A percentile compares a stretch with the other conserved stretches of the same genome.
Evolutionary conservation across 129 eudicot genomes (phyloP).

Genomic region (Apium graveolens): DNA sequence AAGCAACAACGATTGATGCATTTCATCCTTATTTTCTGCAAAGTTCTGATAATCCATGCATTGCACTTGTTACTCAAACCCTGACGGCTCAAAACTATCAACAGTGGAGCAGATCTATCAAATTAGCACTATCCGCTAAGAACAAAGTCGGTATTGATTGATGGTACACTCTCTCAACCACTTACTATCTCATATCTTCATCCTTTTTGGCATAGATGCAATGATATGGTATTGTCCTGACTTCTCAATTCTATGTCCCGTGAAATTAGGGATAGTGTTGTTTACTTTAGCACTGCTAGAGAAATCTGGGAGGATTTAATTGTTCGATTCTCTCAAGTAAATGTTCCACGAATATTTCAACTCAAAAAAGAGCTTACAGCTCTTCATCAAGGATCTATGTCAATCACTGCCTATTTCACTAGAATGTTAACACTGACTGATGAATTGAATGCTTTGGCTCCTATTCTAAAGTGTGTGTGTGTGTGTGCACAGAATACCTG

Average conservation of each 20-base stretch:
- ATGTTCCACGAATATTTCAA: background rate
- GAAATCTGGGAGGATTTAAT: background rate
- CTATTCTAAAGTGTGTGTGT: background rate
- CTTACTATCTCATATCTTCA: background rate
- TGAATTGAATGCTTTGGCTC: background rate
- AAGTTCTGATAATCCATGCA: no score
- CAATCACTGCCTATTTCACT: background rate
- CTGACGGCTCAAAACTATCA: background rate
- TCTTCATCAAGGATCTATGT: background rate
- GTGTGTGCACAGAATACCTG: accelerated
- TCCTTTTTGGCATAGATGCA: background rate
- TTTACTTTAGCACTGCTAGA: no score
- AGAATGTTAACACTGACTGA: background rate
- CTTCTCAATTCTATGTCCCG: background rate
- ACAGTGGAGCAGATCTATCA: background rate
- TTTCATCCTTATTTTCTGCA: no score
- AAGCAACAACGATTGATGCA: no score
- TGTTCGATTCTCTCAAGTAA: background rate
- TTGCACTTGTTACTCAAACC: no score
- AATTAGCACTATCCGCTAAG: background rate
- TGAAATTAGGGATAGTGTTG: no score
- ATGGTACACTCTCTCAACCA: background rate
- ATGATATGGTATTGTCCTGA: background rate
- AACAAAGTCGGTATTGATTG: background rate
- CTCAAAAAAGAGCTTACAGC: background rate